A percentile compares a stretch with the other conserved stretches of the same genome.
Evolutionary conservation across 208 protist genomes (phyloP).

Genomic region (Wallacemonas rigidus): DNA sequence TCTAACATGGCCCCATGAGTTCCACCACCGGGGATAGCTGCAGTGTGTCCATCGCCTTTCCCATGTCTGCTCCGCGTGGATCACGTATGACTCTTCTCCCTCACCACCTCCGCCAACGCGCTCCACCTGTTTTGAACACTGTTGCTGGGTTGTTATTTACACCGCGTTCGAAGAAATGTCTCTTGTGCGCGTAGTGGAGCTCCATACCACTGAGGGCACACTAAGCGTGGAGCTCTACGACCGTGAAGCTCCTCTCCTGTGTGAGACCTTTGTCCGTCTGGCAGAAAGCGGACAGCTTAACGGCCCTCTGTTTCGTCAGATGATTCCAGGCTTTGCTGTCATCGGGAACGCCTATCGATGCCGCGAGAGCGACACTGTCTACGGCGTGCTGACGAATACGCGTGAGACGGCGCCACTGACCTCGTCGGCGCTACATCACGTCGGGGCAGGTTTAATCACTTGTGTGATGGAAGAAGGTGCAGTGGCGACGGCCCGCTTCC

Average conservation of each 20-base stretch:
- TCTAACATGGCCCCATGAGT: too few species aligned
- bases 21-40: too few species aligned
- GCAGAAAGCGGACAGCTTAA: slow-evolving; percentile 56
- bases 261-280: slow-evolving; percentile 43
- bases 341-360: slow-evolving; percentile 22
- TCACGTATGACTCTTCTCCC: too few species aligned
- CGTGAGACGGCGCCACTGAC: background rate
- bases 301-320: slow-evolving; percentile 28
- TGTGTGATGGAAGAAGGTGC: slow-evolving; percentile 22
- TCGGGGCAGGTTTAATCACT: slow-evolving; percentile 62
- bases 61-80: too few species aligned
- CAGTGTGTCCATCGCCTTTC: too few species aligned
- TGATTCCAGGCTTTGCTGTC: slow-evolving; percentile 43
- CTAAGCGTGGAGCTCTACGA: slow-evolving; percentile 69
- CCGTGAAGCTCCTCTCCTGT: slow-evolving; percentile 15
- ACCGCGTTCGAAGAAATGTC: background rate
- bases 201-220: slow-evolving; percentile 40
- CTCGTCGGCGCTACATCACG: slow-evolving; percentile 32
- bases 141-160: too few species aligned
- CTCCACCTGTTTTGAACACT: too few species aligned
- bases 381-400: slow-evolving; percentile 6
- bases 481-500: slow-evolving; percentile 32
- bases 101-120: too few species aligned
- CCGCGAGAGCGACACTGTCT: slow-evolving; percentile 8
- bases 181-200: slow-evolving; percentile 37